Conservation (phyloP, 1,284 basidiomycete genomes). For the Exobasidium cylindrosporum region DNA sequence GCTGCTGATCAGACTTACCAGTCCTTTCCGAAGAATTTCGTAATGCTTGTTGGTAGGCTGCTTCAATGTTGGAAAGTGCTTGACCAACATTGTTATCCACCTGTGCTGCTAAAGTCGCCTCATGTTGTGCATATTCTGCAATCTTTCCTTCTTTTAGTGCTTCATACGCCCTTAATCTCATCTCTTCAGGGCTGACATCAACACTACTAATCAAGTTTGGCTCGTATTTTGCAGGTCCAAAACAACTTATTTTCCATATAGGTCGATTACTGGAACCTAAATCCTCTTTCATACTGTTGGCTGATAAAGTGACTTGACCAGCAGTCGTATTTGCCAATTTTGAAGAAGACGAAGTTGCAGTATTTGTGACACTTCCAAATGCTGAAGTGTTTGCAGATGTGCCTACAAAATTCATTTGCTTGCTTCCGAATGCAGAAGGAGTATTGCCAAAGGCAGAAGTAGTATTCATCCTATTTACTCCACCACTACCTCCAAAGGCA, state of each 20-base stretch:
- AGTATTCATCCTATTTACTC: too few relatives aligned
- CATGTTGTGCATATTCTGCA: constrained; percentile 65
- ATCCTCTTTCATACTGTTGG: constrained; percentile 11
- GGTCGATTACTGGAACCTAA: constrained; percentile 57
- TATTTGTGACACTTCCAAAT: neutral
- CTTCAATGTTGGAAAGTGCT: constrained; percentile 6
- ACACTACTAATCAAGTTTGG: constrained; percentile 66
- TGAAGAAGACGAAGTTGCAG: neutral
- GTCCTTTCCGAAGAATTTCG: constrained; percentile 6
- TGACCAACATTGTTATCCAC: constrained; percentile 2
- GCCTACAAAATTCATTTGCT: neutral
- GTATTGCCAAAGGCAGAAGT: constrained; percentile 19
- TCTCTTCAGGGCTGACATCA: constrained; percentile 76
- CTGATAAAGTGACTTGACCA: constrained; percentile 14
- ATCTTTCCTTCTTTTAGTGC: constrained; percentile 64
- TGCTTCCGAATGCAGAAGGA: constrained; percentile 11
- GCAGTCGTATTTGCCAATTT: constrained; percentile 1
- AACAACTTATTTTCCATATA: constrained; percentile 73
- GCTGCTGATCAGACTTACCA: neutral
- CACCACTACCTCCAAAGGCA: constrained; percentile 24
- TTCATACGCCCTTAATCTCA: constrained; percentile 65
- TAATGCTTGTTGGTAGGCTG: constrained; percentile 13
- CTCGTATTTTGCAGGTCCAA: constrained; percentile 73
- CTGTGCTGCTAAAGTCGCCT: constrained; percentile 7
- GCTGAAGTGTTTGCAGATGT: neutral